phyloP scores from a whole-genome alignment of 2,329 filamentous ascomycete species.

The Magnaporthiopsis poae region DNA sequence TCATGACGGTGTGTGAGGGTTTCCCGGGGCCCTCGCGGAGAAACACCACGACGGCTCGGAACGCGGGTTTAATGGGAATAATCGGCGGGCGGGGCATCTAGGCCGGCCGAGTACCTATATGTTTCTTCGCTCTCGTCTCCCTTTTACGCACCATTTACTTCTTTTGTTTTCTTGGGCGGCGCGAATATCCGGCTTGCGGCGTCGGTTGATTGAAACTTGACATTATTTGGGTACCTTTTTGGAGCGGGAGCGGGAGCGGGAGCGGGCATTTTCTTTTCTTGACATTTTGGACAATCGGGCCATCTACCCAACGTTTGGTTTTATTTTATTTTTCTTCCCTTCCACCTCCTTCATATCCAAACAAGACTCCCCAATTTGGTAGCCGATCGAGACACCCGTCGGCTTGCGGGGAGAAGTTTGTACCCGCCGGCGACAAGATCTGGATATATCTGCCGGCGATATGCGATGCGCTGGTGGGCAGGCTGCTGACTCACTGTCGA shows the following conservation, averaged over 20 bases:
- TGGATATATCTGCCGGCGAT: too few species aligned
- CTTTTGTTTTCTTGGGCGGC: background rate
- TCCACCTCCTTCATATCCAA: background rate
- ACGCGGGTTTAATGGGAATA: too few species aligned
- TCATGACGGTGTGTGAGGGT: background rate
- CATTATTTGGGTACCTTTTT: background rate
- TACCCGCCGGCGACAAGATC: background rate
- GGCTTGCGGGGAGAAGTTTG: background rate
- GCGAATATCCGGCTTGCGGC: background rate
- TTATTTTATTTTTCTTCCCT: background rate
- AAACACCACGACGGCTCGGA: too few species aligned
- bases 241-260: background rate
- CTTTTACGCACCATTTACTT: background rate
- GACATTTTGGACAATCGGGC: background rate
- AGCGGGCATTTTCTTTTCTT: background rate
- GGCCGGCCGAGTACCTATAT: background rate
- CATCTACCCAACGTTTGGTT: background rate
- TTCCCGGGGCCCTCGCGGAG: background rate
- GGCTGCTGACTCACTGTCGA: too few species aligned
- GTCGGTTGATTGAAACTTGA: background rate
- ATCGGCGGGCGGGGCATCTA: too few species aligned
- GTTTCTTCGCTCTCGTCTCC: background rate
- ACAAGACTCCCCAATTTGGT: background rate
- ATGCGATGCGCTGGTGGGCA: too few species aligned
- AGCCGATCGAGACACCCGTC: too few species aligned